Evolutionary conservation across 2,329 filamentous ascomycete species (phyloP).

Genomic region (Aspergillus aculeatinus): DNA sequence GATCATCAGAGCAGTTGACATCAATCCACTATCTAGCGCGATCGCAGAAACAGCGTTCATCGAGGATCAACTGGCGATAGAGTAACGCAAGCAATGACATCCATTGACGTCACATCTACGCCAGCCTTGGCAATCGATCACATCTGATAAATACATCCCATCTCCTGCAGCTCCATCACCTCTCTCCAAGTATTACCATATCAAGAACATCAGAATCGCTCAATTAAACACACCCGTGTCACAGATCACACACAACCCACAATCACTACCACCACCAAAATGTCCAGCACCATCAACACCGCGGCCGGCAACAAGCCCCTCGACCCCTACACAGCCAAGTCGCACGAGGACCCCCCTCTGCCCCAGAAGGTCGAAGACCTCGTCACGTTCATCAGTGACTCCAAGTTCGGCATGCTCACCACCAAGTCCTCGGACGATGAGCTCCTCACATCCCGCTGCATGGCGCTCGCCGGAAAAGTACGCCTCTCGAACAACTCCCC

Average conservation of each 20-base stretch:
- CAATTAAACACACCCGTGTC: background rate
- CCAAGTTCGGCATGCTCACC: conserved; percentile 89
- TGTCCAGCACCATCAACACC: conserved; percentile 52
- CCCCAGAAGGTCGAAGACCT: conserved; percentile 77
- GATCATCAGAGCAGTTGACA: background rate
- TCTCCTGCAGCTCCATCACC: background rate
- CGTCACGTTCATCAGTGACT: conserved; percentile 65
- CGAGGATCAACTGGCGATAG: background rate
- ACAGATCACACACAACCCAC: background rate
- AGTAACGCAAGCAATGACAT: background rate
- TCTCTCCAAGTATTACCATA: background rate
- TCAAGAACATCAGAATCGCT: background rate
- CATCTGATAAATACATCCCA: conserved; percentile 4
- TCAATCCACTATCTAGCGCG: background rate
- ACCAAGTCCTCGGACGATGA: conserved; percentile 64
- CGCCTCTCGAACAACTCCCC: no score
- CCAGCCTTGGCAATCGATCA: conserved; percentile 13
- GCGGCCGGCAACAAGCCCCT: conserved; percentile 61
- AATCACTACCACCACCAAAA: conserved; percentile 15
- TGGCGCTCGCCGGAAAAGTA: conserved; percentile 80
- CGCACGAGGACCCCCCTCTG: conserved; percentile 67
- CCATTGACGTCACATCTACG: conserved; percentile 21
- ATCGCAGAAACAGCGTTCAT: background rate
- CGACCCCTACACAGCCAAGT: conserved; percentile 80
- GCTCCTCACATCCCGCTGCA: conserved; percentile 74